Evolutionary conservation across 805 yeast genomes (phyloP), one percentile per base, ranked within the genome.

Genomic region (Yamadazyma olivae): DNA sequence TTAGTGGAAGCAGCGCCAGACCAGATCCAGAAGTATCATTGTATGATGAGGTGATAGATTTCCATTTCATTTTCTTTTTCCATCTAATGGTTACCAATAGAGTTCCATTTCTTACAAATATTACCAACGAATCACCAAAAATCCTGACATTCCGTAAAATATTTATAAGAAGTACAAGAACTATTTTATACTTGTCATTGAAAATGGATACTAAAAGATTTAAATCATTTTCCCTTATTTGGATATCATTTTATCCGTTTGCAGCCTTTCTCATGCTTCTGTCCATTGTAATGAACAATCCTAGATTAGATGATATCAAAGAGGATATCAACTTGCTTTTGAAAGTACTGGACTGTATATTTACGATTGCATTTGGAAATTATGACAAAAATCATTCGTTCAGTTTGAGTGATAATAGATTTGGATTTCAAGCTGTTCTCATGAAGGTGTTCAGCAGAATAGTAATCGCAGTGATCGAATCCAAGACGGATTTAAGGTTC

Each of bases 101-200:
- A 27, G 55, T 59, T 3, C 66, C 67, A 13, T 56, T 58, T 40
- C 28, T 52, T 23, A 53, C 38, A 37, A 43, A 13, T 30, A 32
- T 24, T 6, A 33, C 37, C 7, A 32, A 32, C 2, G 51, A 49
- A 6, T 45, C 35, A 3, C 48, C 44, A 7, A 46, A 45, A 4
- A 45, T 48, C 33, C 26, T 45, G 6, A 35, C 31, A 14, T 57
- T 43, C 35, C 49, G 61, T 3, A 51, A 50, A 28, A 38, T 56
- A 6, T 51, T 61, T 8, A 39, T 61, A 15, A 60, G 59, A 30
- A 53, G 61, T 40, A 57, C 67, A 22, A 46, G 66, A 21, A 54
- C 57, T 2, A 40, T 61, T 3, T 40, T 61, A 17, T 53, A 55
- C 33, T 31, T 57, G 9, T 44, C 51, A 3, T 40, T 50, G 6